Evolutionary conservation across 2,329 filamentous ascomycete genomes (phyloP).

Genomic region (Lojkania enalia): DNA sequence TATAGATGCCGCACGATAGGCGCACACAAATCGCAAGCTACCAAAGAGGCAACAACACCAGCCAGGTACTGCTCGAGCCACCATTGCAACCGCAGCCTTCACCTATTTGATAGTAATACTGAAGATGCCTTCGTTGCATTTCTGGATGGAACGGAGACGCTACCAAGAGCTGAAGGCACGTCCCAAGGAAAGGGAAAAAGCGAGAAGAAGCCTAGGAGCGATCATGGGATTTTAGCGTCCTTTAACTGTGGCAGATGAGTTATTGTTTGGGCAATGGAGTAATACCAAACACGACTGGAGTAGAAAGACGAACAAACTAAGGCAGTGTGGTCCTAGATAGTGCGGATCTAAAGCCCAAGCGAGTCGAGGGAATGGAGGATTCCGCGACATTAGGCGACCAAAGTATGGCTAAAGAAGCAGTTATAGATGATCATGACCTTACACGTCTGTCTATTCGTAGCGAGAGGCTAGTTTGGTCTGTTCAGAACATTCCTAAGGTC

Average conservation of each 20-base stretch:
- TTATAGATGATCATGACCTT: conserved; percentile 16
- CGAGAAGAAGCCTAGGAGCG: conserved; percentile 53
- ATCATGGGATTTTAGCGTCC: conserved; percentile 54
- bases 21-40: conserved; percentile 34
- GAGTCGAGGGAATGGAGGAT: conserved; percentile 40
- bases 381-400: conserved; percentile 2
- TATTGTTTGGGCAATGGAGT: conserved; percentile 53
- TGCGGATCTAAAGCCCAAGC: conserved; percentile 38
- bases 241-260: conserved; percentile 55
- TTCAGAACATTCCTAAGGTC: conserved; percentile 53
- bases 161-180: not conserved
- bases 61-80: conserved; percentile 62
- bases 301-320: conserved; percentile 51
- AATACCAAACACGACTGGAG: conserved; percentile 53
- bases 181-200: conserved; percentile 12
- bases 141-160: conserved; percentile 21
- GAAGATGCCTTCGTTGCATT: conserved; percentile 54
- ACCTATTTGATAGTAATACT: conserved; percentile 55
- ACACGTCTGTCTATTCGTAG: conserved; percentile 14
- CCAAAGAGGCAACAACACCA: conserved; percentile 20
- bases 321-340: conserved; percentile 39
- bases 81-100: conserved; percentile 58
- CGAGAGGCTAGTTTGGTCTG: conserved; percentile 42
- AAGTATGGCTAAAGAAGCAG: conserved; percentile 12
- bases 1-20: conserved; percentile 10